Base-by-base conservation (phyloP, 2,329 filamentous ascomycete genomes). In the Phaeosphaeriaceae sp. region DNA sequence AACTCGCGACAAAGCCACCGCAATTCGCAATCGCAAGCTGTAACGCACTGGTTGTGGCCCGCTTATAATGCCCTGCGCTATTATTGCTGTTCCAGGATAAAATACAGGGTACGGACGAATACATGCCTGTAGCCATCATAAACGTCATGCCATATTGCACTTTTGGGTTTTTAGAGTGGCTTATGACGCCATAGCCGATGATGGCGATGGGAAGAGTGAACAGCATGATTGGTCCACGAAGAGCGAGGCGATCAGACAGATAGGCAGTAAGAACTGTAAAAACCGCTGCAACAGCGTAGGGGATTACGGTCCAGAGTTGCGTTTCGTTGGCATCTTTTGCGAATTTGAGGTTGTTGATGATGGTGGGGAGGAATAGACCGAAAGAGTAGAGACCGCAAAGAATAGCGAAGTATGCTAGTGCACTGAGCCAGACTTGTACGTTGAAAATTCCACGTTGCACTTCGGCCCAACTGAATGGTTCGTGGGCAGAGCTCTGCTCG, bases 71-170 rank as follows among this genome's bases (percentile, higher is more conserved):
- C 0, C 83, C 85, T 0, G 85, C 84, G 0, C 81, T 85, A 64
- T 88, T 88, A 64, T 88, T 88, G 2, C 83, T 82, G 53, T 85
- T 82, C 85, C 86, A 88, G 1, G 81, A 85, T 8, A 88, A 72
- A 3, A 87, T 81, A 15, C 81, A 82, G 0, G 86, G 85, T 0
- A 87, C 83, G 34, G 81, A 83, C 37, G 79, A 77, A 63, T 87
- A 88, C 64, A 87, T 77, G 8, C 86, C 86, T 0, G 81, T 82
- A 0, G 85, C 83, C 83, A 87, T 87, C 45, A 88, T 73, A 60
- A 86, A 86, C 0, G 85, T 87, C 83, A 87, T 87, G 32, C 78
- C 84, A 58, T 87, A 88, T 42, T 84, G 81, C 4, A 82, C 76
- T 1, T 78, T 75, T 1, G 83, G 67, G 17, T 77, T 75, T 8